Evolutionary conservation across 129 eudicot species (phyloP), one percentile per base, ranked within the genome.

Genomic region (Deinandra increscens): DNA sequence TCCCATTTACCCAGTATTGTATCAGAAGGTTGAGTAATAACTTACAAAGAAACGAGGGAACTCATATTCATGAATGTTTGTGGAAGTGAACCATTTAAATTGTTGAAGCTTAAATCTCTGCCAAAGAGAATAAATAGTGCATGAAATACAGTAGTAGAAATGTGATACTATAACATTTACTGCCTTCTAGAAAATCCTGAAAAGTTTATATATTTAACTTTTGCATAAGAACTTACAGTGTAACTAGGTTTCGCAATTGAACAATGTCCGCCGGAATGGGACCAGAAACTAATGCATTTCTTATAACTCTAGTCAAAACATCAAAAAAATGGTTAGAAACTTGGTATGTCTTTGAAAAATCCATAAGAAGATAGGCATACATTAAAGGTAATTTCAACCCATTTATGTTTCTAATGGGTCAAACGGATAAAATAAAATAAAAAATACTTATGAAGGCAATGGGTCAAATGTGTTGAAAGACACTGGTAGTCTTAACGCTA

Each of bases 71-170:
- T 86, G 44, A 89, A 78, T 8, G 82, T 77, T 44, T 44, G 79
- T 38, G 96, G 96, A 60, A 89, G 66, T 17, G 76, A 39, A 39
- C 96, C 96, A 53, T 80, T 80, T 75, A 89, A 64, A 72, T 80
- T 86, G 80, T 86, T 89, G 79, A 86, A 89, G 75, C 96, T 89
- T 70, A 89, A 75, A 81, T 88, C 96, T 79, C 96, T 88, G 82
- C 56, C 72, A 79, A 65, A 73, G 71, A 37, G 31, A 55, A 56
- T 9, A 12, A 1, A 44, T 19, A 69, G 20, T 11, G 29, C 23
- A 51, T 66, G 20, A 64, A 64, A 38, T 48, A 74, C 29, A 66
- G 49, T 29, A 48, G 71, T 34, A 58, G 20, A 17, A 11, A 11
- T 70, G 7, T 45, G 68, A 71, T 42, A 55, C 36, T 9, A 37